Evolutionary conservation across 345 rosid genomes (phyloP).

Genomic region (Acer yangbiense): DNA sequence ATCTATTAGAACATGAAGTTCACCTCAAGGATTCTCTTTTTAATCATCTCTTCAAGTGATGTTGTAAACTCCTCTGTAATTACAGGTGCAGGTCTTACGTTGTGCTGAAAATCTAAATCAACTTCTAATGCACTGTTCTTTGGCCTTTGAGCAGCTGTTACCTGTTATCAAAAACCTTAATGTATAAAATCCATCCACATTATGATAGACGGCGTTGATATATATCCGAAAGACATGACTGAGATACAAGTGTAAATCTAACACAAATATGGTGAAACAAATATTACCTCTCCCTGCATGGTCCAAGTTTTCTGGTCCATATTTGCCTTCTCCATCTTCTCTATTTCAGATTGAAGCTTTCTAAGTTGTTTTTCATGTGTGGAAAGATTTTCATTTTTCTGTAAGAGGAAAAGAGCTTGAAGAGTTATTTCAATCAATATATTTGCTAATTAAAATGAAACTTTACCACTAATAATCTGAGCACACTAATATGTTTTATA

Average conservation of each 20-base stretch:
- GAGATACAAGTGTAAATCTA: background rate
- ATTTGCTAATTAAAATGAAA: background rate
- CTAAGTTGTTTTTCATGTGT: conserved; percentile 74
- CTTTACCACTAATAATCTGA: background rate
- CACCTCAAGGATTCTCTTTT: conserved; percentile 78
- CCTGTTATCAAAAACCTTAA: conserved; percentile 41
- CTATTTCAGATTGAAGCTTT: conserved; percentile 62
- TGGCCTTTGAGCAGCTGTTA: conserved; percentile 87
- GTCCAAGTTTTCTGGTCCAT: conserved; percentile 93
- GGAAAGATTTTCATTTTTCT: conserved; percentile 64
- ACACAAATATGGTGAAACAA: background rate
- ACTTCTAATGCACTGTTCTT: conserved; percentile 94
- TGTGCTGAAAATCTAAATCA: conserved; percentile 95
- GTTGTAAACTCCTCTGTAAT: conserved; percentile 94
- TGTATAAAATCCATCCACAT: background rate
- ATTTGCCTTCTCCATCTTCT: conserved; percentile 83
- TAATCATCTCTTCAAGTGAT: conserved; percentile 83
- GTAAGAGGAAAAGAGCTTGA: conserved; percentile 20
- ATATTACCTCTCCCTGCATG: conserved; percentile 92
- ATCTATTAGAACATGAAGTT: conserved; percentile 9
- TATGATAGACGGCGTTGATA: background rate
- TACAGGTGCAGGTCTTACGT: conserved; percentile 87
- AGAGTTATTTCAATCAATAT: conserved; percentile 1
- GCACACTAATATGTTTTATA: background rate
- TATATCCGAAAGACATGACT: background rate